Percentiles rank a stretch among this genome's conserved stretches.
phyloP scores from a whole-genome alignment of 1,139 yeast species.

The Wickerhamomyces sp. region DNA sequence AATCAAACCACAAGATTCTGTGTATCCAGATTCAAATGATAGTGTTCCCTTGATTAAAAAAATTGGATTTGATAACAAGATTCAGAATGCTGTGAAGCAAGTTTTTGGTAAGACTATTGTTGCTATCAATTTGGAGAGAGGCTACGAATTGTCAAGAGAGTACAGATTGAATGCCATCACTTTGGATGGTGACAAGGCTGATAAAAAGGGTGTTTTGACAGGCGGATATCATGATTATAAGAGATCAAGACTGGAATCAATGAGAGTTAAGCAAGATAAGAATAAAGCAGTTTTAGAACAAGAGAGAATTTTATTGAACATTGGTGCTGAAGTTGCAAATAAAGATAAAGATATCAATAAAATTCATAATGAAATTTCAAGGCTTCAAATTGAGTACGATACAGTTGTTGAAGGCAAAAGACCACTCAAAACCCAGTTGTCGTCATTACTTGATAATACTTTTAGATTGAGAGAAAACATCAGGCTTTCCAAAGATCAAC shows the following conservation, averaged over 20 bases:
- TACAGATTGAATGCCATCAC: constrained; percentile 75
- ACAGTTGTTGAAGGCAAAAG: constrained; percentile 36
- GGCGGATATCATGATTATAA: constrained; percentile 85
- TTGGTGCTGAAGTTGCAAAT: constrained; percentile 32
- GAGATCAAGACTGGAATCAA: constrained; percentile 64
- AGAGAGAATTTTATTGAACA: constrained; percentile 30
- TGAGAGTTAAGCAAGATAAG: constrained; percentile 50
- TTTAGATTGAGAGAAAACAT: constrained; percentile 40
- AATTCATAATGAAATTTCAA: constrained; percentile 43
- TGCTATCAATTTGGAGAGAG: constrained; percentile 63
- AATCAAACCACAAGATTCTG: constrained; percentile 35
- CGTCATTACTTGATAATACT: constrained; percentile 37
- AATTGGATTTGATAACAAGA: constrained; percentile 51
- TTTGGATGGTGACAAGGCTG: constrained; percentile 86
- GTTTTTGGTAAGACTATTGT: constrained; percentile 81
- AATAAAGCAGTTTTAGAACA: constrained; percentile 41
- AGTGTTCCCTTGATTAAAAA: constrained; percentile 70
- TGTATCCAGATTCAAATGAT: constrained; percentile 52
- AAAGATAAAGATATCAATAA: constrained; percentile 41
- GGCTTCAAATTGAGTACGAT: constrained; percentile 38
- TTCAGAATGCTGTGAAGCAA: constrained; percentile 65
- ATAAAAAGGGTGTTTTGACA: constrained; percentile 73
- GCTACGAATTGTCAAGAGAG: constrained; percentile 61
- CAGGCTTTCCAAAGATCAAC: constrained; percentile 27
- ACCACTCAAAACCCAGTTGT: constrained; percentile 37